These are phyloP conservation scores for Flueggea neowawraea DNA, from an alignment of 441 rosid genomes.

Conservation along the genomic window DNA sequence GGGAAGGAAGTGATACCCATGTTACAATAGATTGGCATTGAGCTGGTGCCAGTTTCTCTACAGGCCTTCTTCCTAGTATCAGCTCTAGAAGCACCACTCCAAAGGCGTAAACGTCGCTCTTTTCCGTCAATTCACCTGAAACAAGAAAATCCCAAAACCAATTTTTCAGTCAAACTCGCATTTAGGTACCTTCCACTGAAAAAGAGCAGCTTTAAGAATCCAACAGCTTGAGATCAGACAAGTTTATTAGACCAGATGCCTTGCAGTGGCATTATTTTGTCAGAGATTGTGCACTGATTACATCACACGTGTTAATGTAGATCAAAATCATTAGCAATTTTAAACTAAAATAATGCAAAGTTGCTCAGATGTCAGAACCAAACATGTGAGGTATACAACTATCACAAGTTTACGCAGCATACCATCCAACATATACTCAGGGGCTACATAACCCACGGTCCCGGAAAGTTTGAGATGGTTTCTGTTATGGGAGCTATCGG, in stretches of 20 bases:
- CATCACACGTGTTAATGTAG: too few species aligned
- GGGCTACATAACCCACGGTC: constrained; percentile 91
- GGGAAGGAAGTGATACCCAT: constrained; percentile 51
- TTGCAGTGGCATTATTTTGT: too few species aligned
- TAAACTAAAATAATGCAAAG: too few species aligned
- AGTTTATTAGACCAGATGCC: too few species aligned
- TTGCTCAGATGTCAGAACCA: not conserved
- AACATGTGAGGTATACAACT: constrained; percentile 1
- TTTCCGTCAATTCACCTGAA: constrained; percentile 85
- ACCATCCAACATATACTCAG: constrained; percentile 91
- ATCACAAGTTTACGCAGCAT: constrained; percentile 15
- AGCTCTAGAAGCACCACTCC: constrained; percentile 96
- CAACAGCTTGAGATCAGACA: too few species aligned
- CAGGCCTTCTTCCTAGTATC: constrained; percentile 81
- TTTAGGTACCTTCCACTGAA: not conserved
- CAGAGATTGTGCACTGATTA: too few species aligned
- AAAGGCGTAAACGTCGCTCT: constrained; percentile 95
- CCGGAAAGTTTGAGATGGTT: constrained; percentile 85
- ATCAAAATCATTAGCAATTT: too few species aligned
- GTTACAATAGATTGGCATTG: constrained; percentile 93
- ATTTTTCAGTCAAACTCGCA: too few species aligned
- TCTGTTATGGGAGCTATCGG: constrained; percentile 59
- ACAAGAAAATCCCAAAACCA: not conserved
- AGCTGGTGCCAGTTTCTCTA: constrained; percentile 74
- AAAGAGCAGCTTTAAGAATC: not conserved